Base-by-base conservation (phyloP, 2,329 filamentous ascomycete species). In the Ascochyta fabae region DNA sequence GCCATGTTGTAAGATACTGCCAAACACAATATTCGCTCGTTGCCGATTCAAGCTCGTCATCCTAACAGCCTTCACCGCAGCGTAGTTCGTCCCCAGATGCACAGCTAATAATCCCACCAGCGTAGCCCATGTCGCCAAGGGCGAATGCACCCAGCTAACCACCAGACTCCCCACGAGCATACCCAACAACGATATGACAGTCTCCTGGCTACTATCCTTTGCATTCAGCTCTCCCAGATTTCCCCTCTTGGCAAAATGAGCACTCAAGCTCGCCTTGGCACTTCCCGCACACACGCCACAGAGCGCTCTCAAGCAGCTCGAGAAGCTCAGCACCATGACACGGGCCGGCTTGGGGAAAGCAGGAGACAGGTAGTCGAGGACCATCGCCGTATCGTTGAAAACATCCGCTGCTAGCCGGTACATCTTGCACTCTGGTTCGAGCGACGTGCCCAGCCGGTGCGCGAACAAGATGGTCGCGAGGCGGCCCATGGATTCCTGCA, bases 151-250 rank as follows among this genome's bases (percentile, higher is more conserved):
- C 60, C 85, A 80, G 31, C 89, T 89, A 16, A 98, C 90, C 13
- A 96, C 87, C 2, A 96, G 57, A 43, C 88, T 95, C 0, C 95
- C 95, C 13, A 84, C 86, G 47, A 96, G 82, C 85, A 98, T 92
- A 2, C 95, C 95, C 31, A 96, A 59, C 24, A 98, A 81, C 2
- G 91, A 94, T 53, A 99, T 91, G 19, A 96, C 87, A 0, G 94
- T 98, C 77, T 98, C 95, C 78, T 98, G 95, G 62, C 91, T 96
- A 12, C 92, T 92, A 73, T 98, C 94, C 83, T 96, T 88, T 79
- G 94, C 93, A 77, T 97, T 98, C 53, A 99, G 82, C 75, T 98
- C 94, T 1, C 91, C 94, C 40, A 98, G 78, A 73, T 97, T 98
- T 34, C 92, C 91, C 71, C 87, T 87, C 63, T 83, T 86, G 8